These are phyloP conservation scores for Tetragonia tetragonoides DNA, from an alignment of 148 eudicot species.

Conservation along the genomic window DNA sequence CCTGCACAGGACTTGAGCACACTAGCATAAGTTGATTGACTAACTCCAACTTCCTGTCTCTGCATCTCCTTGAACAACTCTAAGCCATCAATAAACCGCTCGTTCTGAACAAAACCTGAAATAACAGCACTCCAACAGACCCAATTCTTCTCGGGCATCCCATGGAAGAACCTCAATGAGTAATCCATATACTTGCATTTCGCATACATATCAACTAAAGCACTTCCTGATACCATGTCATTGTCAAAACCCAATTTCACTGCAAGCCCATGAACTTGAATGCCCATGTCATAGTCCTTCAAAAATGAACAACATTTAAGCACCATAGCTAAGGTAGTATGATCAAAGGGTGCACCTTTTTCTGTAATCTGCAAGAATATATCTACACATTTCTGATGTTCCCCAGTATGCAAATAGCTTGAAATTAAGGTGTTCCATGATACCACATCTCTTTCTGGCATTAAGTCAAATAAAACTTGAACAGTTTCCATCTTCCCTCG, in stretches of 20 bases:
- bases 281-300: conserved; percentile 46
- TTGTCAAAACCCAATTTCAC: conserved; percentile 51
- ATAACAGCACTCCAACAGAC: conserved; percentile 92
- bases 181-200: conserved; percentile 65
- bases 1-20: conserved; percentile 85
- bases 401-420: conserved; percentile 63
- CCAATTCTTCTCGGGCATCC: conserved; percentile 74
- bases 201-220: conserved; percentile 85
- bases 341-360: conserved; percentile 48
- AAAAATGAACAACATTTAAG: conserved; percentile 63
- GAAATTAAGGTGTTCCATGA: conserved; percentile 90
- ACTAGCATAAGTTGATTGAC: conserved; percentile 91
- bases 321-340: conserved; percentile 67
- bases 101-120: conserved; percentile 78
- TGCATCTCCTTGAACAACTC: conserved; percentile 82
- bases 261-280: conserved; percentile 72
- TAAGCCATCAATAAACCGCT: conserved; percentile 47
- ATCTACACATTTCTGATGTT: conserved; percentile 40
- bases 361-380: conserved; percentile 51
- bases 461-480: conserved; percentile 44
- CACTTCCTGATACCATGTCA: conserved; percentile 82
- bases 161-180: conserved; percentile 51
- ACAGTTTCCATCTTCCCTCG: conserved; percentile 50
- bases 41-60: conserved; percentile 61
- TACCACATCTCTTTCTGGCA: conserved; percentile 70